Evolutionary conservation across 2,329 filamentous ascomycete species (phyloP), one percentile per base, ranked within the genome.

Genomic region (Neophaeococcomyces aloes): DNA sequence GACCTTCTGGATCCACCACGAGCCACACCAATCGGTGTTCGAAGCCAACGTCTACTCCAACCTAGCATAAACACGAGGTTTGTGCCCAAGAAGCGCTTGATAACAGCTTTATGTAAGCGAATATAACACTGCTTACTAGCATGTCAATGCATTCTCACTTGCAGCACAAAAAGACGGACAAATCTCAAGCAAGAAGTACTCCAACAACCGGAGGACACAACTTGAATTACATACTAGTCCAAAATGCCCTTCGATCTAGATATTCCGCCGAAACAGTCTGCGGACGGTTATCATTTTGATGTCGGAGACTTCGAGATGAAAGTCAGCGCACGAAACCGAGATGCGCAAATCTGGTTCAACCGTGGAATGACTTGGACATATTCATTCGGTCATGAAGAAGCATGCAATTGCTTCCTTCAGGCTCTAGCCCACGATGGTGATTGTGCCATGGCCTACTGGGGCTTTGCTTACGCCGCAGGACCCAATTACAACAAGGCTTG

Each of bases 401-500:
- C 62, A 2, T 53, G 54, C 2, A 42, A 48, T 38, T 66, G 64
- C 49, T 66, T 65, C 50, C 45, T 61, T 31, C 56, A 56, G 14
- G 61, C 59, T 13, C 58, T 64, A 25, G 44, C 48, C 1, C 37
- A 58, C 38, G 64, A 66, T 49, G 51, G 54, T 8, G 45, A 47
- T 13, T 66, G 60, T 45, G 58, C 61, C 2, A 61, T 66, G 55
- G 63, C 63, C 4, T 60, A 64, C 46, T 66, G 63, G 63, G 63
- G 63, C 1, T 50, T 65, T 2, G 61, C 83, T 0, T 86, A 82
- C 57, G 69, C 79, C 1, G 63, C 83, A 0, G 84, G 83, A 0
- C 83, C 84, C 3, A 87, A 89, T 56, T 81, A 83, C 60, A 85
- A 88, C 64, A 86, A 87, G 55, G 78, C 82, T 0, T 87, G 84